Evolutionary conservation across 2,329 filamentous ascomycete genomes (phyloP).

Genomic region (Aureobasidium pullulans): DNA sequence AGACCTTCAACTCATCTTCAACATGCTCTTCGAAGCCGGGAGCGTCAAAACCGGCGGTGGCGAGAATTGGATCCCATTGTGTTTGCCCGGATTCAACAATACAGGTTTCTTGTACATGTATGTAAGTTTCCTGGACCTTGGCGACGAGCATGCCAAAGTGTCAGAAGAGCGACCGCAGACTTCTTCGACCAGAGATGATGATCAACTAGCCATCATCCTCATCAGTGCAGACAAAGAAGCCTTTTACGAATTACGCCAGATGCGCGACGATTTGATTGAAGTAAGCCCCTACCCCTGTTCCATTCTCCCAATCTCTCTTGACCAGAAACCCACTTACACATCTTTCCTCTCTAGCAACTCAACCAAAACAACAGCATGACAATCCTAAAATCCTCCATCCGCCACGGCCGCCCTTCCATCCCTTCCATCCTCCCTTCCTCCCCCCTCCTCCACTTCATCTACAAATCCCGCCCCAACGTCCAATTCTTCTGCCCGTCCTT

Average conservation of each 20-base stretch:
- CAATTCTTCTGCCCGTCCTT: constrained; percentile 91
- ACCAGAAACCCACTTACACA: not conserved
- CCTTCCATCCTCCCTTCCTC: constrained; percentile 73
- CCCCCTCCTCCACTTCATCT: constrained; percentile 82
- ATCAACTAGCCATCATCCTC: constrained; percentile 80
- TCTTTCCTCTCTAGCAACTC: constrained; percentile 50
- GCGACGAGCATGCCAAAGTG: not conserved
- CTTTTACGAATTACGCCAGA: constrained; percentile 79
- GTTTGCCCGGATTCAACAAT: constrained; percentile 94
- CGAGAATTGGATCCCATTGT: constrained; percentile 96
- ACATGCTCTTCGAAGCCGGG: constrained; percentile 96
- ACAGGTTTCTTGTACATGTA: constrained; percentile 98
- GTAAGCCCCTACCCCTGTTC: constrained; percentile 27
- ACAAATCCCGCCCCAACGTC: constrained; percentile 89
- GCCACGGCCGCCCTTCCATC: constrained; percentile 61
- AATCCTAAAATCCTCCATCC: constrained; percentile 64
- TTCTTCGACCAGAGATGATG: constrained; percentile 38
- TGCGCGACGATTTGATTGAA: constrained; percentile 54
- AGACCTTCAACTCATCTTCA: constrained; percentile 93
- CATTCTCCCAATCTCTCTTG: not conserved
- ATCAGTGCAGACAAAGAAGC: constrained; percentile 90
- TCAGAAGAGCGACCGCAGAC: constrained; percentile 23
- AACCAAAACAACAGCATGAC: constrained; percentile 67
- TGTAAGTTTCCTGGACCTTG: constrained; percentile 79
- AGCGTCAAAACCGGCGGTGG: constrained; percentile 87